phyloP scores from a whole-genome alignment of 306 rosid species.

The Oemleria cerasiformis region DNA sequence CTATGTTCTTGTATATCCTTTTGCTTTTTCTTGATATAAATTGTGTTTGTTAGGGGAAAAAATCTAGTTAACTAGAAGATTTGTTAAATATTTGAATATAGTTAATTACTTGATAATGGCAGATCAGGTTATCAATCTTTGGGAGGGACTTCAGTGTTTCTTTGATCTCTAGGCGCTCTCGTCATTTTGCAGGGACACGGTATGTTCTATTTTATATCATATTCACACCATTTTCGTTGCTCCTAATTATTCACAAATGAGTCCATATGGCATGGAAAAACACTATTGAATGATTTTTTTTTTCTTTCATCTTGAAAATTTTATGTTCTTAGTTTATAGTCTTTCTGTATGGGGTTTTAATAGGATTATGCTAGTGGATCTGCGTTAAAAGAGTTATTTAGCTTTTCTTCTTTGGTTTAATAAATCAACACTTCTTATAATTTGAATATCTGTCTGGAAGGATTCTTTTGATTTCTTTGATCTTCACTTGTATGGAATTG shows the following conservation, averaged over 20 bases:
- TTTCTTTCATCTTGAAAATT: neutral
- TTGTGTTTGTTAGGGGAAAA: neutral
- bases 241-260: neutral
- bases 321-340: neutral
- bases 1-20: neutral
- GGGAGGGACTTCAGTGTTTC: slow-evolving; percentile 89
- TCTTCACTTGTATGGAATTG: neutral
- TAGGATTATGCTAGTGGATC: too few species aligned
- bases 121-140: slow-evolving; percentile 77
- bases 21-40: neutral
- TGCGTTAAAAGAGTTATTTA: too few species aligned
- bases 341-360: too few species aligned
- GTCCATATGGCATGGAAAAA: neutral
- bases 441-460: too few species aligned
- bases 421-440: too few species aligned
- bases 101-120: slow-evolving; percentile 35
- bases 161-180: slow-evolving; percentile 88
- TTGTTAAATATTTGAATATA: slow-evolving; percentile 7
- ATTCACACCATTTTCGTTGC: neutral
- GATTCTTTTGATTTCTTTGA: too few species aligned
- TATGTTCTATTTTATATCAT: slow-evolving; percentile 25
- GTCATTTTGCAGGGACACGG: slow-evolving; percentile 99
- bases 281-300: neutral
- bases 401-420: too few species aligned
- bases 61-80: slow-evolving; percentile 3